These are phyloP conservation scores for Pichia eremophila DNA, from an alignment of 805 yeast species.

Conservation along the genomic window DNA sequence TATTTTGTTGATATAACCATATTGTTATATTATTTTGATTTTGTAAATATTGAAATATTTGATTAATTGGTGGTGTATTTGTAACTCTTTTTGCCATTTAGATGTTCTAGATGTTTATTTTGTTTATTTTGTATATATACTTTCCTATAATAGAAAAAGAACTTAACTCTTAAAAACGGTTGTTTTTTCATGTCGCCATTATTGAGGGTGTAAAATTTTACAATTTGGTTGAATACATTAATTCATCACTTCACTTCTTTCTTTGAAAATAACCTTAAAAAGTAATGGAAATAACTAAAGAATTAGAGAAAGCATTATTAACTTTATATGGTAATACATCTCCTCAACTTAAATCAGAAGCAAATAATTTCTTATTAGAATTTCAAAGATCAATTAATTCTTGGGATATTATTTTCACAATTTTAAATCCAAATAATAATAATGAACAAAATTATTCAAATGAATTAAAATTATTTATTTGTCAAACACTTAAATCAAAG, in stretches of 20 bases:
- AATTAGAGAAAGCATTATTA: constrained; percentile 37
- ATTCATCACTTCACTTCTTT: too few relatives aligned
- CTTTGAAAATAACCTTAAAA: too few relatives aligned
- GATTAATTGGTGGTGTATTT: constrained; percentile 89
- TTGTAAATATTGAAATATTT: constrained; percentile 79
- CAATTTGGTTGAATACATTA: too few relatives aligned
- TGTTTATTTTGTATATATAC: too few relatives aligned
- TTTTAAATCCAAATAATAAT: constrained; percentile 28
- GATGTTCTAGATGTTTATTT: too few relatives aligned
- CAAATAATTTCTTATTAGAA: constrained; percentile 52
- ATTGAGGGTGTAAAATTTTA: too few relatives aligned
- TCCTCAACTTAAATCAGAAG: constrained; percentile 31
- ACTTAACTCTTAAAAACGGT: too few relatives aligned
- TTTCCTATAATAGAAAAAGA: too few relatives aligned
- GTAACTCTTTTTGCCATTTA: too few relatives aligned
- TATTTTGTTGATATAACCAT: constrained; percentile 85
- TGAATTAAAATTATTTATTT: constrained; percentile 70
- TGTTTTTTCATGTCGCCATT: too few relatives aligned
- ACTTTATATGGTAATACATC: constrained; percentile 33
- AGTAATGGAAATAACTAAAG: neutral
- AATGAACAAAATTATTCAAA: constrained; percentile 23
- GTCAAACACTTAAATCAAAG: constrained; percentile 84
- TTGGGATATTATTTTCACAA: constrained; percentile 61
- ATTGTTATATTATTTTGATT: constrained; percentile 70
- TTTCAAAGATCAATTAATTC: constrained; percentile 81